Base-by-base conservation (phyloP, 1,284 basidiomycete species). In the Vanrija humicola region DNA sequence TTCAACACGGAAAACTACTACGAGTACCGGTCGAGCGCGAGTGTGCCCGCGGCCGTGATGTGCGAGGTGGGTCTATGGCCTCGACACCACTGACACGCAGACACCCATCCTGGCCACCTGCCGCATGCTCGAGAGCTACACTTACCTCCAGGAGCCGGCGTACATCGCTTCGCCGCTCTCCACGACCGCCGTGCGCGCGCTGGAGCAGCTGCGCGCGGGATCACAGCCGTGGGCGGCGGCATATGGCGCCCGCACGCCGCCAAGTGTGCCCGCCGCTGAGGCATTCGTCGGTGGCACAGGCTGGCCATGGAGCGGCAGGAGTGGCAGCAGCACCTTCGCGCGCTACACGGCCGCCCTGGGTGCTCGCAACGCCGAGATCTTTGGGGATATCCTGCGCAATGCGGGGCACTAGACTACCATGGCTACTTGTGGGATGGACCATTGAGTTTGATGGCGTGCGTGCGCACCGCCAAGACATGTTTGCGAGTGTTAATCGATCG, bases 101-200 rank as follows among this genome's bases (percentile, higher is more conserved):
- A 50, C 48, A 1, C 53, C 53, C 2, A 38, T 54, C 21, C 53
- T 54, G 23, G 38, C 39, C 21, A 21, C 40, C 2, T 6, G 19
- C 7, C 42, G 23, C 18, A n/a, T 38, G n/a, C 48, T 54, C 16
- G 21, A 49, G 26, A 48, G 47, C 8, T 50, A 54, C 53, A 12
- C 46, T 4, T 54, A 54, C 38, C 47, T 54, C 21, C n/a, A 21
- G 5, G 5, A 10, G 6, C 25, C 46, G 9, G 29, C 29, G 29
- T 48, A 34, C 46, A 48, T 48, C 29, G 16, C 19, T 3, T 18
- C 5, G n/a, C 40, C 40, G 40, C 10, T 42, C n/a, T n/a, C 16
- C n/a, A 42, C n/a, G n/a, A 18, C 16, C 1, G n/a, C n/a, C n/a
- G 19, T 42, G n/a, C n/a, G 40, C 40, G 40, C 40, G n/a, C 16